Evolutionary conservation across 768 basidiomycete species (phyloP).

Genomic region (Lactifluus subvellereus): DNA sequence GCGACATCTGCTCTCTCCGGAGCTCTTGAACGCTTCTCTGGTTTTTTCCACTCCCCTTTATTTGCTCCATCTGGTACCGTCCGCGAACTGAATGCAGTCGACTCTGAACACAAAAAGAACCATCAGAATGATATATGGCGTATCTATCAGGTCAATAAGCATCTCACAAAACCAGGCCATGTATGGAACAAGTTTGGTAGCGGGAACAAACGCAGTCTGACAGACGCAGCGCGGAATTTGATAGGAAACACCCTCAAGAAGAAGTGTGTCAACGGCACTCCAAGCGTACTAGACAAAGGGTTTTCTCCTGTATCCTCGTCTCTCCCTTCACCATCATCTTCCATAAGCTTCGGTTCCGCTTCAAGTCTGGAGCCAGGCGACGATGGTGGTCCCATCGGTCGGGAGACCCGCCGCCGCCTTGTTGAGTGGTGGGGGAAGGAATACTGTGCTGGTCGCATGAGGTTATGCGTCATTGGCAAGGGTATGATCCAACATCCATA

Average conservation of each 20-base stretch:
- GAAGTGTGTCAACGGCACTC: constrained; percentile 28
- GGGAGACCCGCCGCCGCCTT: constrained; percentile 70
- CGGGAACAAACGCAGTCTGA: constrained; percentile 73
- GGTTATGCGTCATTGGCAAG: constrained; percentile 71
- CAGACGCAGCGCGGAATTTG: constrained; percentile 50
- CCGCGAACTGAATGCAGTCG: constrained; percentile 90
- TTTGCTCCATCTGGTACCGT: constrained; percentile 81
- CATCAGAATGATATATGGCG: constrained; percentile 87
- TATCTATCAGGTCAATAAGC: constrained; percentile 92
- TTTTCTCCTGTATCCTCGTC: constrained; percentile 36
- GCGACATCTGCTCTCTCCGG: constrained; percentile 55
- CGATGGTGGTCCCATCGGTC: constrained; percentile 71
- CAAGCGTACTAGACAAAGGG: constrained; percentile 29
- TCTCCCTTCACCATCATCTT: constrained; percentile 54
- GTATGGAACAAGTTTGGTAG: constrained; percentile 91
- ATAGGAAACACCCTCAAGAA: constrained; percentile 42
- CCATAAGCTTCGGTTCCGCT: constrained; percentile 43
- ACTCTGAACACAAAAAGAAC: constrained; percentile 97
- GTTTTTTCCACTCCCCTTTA: constrained; percentile 91
- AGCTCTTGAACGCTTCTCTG: constrained; percentile 71
- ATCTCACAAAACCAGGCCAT: constrained; percentile 71
- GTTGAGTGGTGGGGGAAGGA: constrained; percentile 82
- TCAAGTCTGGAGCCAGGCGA: constrained; percentile 46
- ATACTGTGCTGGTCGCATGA: constrained; percentile 81
- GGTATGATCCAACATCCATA: constrained; percentile 38